Evolutionary conservation across 2,329 filamentous ascomycete genomes (phyloP).

Genomic region (Penicillium sp.): DNA sequence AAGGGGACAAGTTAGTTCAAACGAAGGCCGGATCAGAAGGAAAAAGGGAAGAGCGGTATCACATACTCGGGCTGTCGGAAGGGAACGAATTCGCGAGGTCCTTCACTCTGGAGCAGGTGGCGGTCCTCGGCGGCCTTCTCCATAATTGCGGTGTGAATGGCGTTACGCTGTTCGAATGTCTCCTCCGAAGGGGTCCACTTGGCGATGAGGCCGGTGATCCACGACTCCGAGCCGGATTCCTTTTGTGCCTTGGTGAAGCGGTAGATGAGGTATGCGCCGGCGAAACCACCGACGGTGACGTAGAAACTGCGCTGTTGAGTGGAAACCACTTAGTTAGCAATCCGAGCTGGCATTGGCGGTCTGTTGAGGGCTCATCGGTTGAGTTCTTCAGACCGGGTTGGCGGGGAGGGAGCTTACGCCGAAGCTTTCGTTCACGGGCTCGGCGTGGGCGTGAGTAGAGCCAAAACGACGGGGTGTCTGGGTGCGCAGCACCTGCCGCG

Average conservation of each 20-base stretch:
- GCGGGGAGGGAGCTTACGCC: conserved; percentile 44
- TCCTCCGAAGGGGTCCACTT: conserved; percentile 60
- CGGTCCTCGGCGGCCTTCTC: conserved; percentile 67
- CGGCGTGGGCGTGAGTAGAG: conserved; percentile 46
- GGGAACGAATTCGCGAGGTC: conserved; percentile 51
- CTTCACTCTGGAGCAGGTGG: conserved; percentile 60
- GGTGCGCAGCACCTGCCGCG: conserved; percentile 43
- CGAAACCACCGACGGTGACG: conserved; percentile 48
- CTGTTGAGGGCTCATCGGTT: conserved; percentile 10
- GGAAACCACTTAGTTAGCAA: conserved; percentile 23
- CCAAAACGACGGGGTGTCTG: conserved; percentile 50
- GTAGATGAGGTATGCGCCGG: conserved; percentile 49
- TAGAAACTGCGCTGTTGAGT: conserved; percentile 52
- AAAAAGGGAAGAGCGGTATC: not conserved
- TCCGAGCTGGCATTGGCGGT: conserved; percentile 5
- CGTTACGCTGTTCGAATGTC: conserved; percentile 60
- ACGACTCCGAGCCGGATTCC: conserved; percentile 44
- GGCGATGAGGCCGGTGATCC: conserved; percentile 55
- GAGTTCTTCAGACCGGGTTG: conserved; percentile 12
- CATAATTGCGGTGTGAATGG: conserved; percentile 62
- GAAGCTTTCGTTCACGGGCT: conserved; percentile 51
- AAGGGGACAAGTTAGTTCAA: conserved; percentile 6
- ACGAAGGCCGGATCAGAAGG: not conserved
- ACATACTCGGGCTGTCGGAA: conserved; percentile 69
- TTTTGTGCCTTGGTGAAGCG: conserved; percentile 43